Base-by-base conservation (phyloP, 192 early-diverging fungal genomes). In the Podila minutissima region DNA sequence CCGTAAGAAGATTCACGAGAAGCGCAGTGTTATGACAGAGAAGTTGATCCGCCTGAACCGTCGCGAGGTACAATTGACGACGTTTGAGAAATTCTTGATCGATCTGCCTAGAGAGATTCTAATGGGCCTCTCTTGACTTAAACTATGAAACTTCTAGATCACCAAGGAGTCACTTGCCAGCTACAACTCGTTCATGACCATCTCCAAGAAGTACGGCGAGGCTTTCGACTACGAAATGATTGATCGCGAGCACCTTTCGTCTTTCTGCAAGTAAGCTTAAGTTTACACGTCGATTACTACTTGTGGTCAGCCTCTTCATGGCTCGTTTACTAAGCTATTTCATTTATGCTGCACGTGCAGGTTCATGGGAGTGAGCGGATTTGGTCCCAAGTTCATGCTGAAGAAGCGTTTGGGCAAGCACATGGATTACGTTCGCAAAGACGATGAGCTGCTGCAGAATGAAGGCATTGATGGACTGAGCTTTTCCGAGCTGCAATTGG, bases 361-460 rank as follows among this genome's bases (percentile, higher is more conserved):
- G 28, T 89, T 89, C 62, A 89, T 89, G 88, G 86, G 84, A 11
- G 63, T 89, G 67, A 71, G 48, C 35, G 72, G 81, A 59, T 83
- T 72, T 37, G 88, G 86, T 29, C 86, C 84, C 31, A 81, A 85
- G 48, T 83, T 83, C 38, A 84, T 89, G 60, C 62, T 89, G 17
- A 68, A 71, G 31, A 75, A 74, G 60, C 83, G 88, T 59, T 49
- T 89, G 35, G 70, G 73, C 31, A 75, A 81, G 58, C 69, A 85
- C 17, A 72, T 89, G 71, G 35, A 60, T 12, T 89, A 89, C 51
- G 17, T 89, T 20, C 31, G 65, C n/a, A 26, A 79, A 17, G 88
- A 89, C 67, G 88, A 89, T 33, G 62, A 72, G 65, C 62, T 87
- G 53, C 55, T 88, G 29, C 69, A 76, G 1, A 75, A 83, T 41